Evolutionary conservation across 169 alveolate genomes (phyloP).

Genomic region (Plasmodium vivax): DNA sequence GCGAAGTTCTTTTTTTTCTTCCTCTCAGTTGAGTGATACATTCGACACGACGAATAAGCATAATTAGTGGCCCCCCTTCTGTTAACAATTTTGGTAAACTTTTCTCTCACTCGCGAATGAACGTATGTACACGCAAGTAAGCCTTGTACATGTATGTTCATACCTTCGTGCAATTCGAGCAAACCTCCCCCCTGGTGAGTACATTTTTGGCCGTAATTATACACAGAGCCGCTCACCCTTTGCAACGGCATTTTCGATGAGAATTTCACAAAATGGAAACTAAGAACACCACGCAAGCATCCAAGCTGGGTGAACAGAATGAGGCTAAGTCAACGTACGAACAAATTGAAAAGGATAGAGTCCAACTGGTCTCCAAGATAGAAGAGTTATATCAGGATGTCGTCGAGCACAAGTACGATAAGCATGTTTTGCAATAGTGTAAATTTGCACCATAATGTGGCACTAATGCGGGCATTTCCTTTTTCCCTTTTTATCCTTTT

Average conservation of each 20-base stretch:
- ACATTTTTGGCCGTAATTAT: neutral
- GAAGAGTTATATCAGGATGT: conserved; percentile 89
- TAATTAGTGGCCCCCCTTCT: neutral
- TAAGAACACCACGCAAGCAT: neutral
- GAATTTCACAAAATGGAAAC: conserved; percentile 45
- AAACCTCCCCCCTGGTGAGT: neutral
- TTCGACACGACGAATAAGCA: neutral
- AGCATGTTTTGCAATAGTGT: neutral
- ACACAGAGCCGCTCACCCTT: neutral
- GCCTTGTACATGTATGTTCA: neutral
- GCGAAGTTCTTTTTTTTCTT: neutral
- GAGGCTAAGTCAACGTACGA: conserved; percentile 60
- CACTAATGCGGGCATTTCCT: neutral
- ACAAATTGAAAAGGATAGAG: conserved; percentile 81
- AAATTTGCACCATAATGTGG: neutral
- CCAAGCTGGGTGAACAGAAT: neutral
- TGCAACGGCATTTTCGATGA: conserved; percentile 9
- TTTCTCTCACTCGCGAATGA: neutral
- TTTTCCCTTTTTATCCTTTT: neutral
- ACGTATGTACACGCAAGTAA: neutral
- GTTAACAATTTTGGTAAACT: neutral
- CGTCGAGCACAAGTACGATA: conserved; percentile 85
- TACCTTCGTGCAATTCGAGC: conserved; percentile 19
- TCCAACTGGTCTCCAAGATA: conserved; percentile 77
- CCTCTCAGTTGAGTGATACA: neutral